Evolutionary conservation across 768 basidiomycete species (phyloP), one percentile per base, ranked within the genome.

Genomic region (Pilatotrama ljubarskyi): DNA sequence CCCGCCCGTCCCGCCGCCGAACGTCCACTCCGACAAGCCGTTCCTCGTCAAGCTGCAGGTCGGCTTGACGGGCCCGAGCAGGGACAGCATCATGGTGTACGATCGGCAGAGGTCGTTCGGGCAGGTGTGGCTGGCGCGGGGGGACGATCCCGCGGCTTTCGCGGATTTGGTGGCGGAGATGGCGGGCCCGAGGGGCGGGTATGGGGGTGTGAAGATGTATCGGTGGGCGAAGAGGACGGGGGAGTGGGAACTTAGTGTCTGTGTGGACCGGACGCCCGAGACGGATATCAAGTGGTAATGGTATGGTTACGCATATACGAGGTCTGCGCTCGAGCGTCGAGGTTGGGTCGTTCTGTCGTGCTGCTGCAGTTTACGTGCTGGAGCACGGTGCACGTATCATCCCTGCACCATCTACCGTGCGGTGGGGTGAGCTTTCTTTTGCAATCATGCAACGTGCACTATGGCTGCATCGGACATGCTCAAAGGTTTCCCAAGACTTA

Each of bases 1-100:
- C 41, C 38, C 52, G 18, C 62, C 55, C 47, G 53, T 49, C 11
- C 56, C 68, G 2, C 72, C 71, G 3, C 66, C 68, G 6, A 74
- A 79, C 63, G 62, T 73, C 8, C 75, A 76, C 58, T 69, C 68
- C 26, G 69, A 72, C 8, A 4, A 10, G 29, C 29, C 29, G 29
- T 78, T 79, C 68, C 63, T 80, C 25, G 66, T 76, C 64, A 80
- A 79, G 58, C 67, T 79, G 14, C 77, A 79, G 52, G 51, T 63
- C 22, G 57, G 46, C 8, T 4, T 50, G 15, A 40, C 26, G 8
- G 50, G 41, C 18, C 29, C 29, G 13, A 37, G 40, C 14, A 37
- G 54, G 9, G 40, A 60, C 51, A 57, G 25, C n/a, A 49, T 74
- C 8, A 55, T 78, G 55, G 63, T 79, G 2, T 78, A 80, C 55